Conservation (phyloP, 305 asterid genomes). For the Fraxinus paxiana region DNA sequence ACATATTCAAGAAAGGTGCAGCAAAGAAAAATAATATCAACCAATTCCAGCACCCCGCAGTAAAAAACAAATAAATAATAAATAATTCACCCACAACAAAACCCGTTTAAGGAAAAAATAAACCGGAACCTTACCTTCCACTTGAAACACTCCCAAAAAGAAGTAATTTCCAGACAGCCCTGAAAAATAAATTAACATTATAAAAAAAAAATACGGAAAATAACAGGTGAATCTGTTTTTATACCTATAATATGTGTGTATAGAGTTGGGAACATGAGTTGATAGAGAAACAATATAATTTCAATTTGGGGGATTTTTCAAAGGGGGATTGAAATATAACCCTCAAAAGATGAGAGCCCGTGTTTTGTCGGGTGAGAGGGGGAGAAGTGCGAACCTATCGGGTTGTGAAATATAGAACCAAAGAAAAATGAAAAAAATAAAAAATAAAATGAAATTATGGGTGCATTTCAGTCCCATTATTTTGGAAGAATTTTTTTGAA, state of each 20-base stretch:
- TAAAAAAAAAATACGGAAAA: background rate
- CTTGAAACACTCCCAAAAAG: constrained; percentile 23
- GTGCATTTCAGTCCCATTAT: too few relatives aligned
- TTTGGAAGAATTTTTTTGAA: too few relatives aligned
- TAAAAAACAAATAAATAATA: constrained; percentile 1
- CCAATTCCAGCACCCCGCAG: background rate
- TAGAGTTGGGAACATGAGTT: background rate
- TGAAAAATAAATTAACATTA: background rate
- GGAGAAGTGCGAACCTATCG: constrained; percentile 9
- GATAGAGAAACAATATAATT: background rate
- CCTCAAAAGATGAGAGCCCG: constrained; percentile 21
- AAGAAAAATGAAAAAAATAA: too few relatives aligned
- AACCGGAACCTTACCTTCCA: constrained; percentile 20
- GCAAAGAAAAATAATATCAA: background rate
- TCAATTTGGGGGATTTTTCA: constrained; percentile 16
- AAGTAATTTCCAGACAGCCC: constrained; percentile 20
- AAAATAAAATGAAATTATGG: too few relatives aligned
- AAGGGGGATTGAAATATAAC: constrained; percentile 26
- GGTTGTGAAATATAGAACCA: background rate
- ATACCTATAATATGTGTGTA: background rate
- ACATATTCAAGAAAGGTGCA: constrained; percentile 5
- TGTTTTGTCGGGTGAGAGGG: constrained; percentile 10
- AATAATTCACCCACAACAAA: constrained; percentile 2
- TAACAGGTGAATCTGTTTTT: background rate
- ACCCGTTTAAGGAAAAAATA: background rate